These are phyloP conservation scores for Cymodocea nodosa DNA, from an alignment of 116 monocot genomes.

Conservation along the genomic window DNA sequence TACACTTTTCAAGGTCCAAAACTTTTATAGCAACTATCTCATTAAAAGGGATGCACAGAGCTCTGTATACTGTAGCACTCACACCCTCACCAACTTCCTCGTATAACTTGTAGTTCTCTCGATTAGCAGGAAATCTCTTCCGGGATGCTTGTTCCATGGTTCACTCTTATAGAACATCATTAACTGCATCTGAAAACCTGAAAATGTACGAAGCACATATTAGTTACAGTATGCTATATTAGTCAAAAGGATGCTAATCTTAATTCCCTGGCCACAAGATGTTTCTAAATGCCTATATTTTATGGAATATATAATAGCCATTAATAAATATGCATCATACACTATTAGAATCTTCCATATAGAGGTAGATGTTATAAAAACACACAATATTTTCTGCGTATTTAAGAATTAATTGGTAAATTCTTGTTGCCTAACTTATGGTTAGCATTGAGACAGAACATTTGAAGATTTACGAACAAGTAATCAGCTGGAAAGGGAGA, in stretches of 20 bases:
- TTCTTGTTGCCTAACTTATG: too few relatives aligned
- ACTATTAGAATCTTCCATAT: too few relatives aligned
- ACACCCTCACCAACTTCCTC: conserved; percentile 98
- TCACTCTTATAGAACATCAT: conserved; percentile 31
- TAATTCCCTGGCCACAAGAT: too few relatives aligned
- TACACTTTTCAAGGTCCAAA: conserved; percentile 94
- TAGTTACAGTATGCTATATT: background rate
- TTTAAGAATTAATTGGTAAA: too few relatives aligned
- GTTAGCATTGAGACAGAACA: too few relatives aligned
- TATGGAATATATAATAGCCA: too few relatives aligned
- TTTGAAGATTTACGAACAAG: too few relatives aligned
- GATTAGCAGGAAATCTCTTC: conserved; percentile 57
- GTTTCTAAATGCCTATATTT: too few relatives aligned
- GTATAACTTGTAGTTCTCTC: conserved; percentile 68
- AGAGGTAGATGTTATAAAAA: too few relatives aligned
- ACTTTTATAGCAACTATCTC: conserved; percentile 91
- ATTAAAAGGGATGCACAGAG: conserved; percentile 80
- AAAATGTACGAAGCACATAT: conserved; percentile 5
- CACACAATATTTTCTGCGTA: too few relatives aligned
- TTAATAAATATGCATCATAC: background rate
- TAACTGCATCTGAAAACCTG: conserved; percentile 9
- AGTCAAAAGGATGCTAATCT: too few relatives aligned
- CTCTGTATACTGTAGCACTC: conserved; percentile 91
- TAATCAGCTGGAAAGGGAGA: too few relatives aligned
- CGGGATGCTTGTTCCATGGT: conserved; percentile 41